A percentile compares a stretch with the other conserved stretches of the same genome.
These are phyloP conservation scores for Dryadomyces quercivorus DNA, from an alignment of 2,329 filamentous ascomycete species.

Conservation along the genomic window DNA sequence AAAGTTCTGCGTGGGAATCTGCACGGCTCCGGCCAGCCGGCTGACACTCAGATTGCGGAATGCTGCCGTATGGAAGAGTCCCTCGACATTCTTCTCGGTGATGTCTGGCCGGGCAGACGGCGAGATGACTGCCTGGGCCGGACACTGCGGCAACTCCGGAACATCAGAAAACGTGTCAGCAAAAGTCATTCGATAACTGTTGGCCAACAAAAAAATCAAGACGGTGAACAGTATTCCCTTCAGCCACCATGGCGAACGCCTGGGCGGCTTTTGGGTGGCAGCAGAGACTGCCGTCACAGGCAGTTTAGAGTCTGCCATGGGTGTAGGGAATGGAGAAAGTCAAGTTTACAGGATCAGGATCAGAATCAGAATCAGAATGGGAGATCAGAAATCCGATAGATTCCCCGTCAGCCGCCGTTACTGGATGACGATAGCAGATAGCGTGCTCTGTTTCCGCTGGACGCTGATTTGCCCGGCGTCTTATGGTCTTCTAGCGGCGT, in stretches of 20 bases:
- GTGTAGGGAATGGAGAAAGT: neutral
- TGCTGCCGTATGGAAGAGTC: neutral
- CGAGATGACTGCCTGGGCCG: neutral
- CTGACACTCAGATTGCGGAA: conserved; percentile 15
- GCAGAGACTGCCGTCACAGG: neutral
- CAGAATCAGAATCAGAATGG: too few species aligned
- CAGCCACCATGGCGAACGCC: neutral
- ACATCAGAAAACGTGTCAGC: neutral
- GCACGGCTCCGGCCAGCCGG: conserved; percentile 18
- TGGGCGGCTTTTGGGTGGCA: neutral
- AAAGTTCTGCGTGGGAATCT: conserved; percentile 18
- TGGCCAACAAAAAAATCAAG: neutral
- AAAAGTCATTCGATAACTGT: neutral
- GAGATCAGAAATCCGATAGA: too few species aligned
- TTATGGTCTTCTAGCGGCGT: neutral
- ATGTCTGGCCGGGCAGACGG: conserved; percentile 2
- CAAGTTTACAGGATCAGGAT: too few species aligned
- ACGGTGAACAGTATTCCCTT: neutral
- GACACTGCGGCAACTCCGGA: neutral
- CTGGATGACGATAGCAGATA: too few species aligned
- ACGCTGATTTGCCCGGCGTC: too few species aligned
- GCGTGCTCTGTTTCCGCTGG: too few species aligned
- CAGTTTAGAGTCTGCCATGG: neutral
- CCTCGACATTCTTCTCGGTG: conserved; percentile 1
- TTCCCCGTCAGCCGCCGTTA: too few species aligned